Evolutionary conservation across 2,329 filamentous ascomycete species (phyloP), one percentile per base, ranked within the genome.

Genomic region (Metarhizium brunneum): DNA sequence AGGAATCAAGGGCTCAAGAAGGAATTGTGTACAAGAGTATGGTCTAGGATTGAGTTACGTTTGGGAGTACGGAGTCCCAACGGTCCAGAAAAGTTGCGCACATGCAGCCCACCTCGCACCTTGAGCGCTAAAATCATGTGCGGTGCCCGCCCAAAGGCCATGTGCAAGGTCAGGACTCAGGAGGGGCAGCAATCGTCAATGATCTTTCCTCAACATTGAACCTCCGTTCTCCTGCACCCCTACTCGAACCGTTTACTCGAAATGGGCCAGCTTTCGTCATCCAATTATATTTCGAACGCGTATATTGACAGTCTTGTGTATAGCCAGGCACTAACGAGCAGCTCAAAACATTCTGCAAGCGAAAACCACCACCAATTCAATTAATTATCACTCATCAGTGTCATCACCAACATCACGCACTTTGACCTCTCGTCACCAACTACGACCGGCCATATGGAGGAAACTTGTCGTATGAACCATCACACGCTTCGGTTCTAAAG

Each of bases 401-500:
- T 25, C 25, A 25, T 25, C 32, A 35, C 32, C 32, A 7, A 11
- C 32, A 11, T 35, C 32, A 35, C 32, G 32, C 32, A 35, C 32
- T 11, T 11, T 35, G 2, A 11, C 6, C 32, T 6, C 42, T 45
- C 42, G 13, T 14, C 38, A 10, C 20, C 42, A 45, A 10, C 47
- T 53, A 54, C 42, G 56, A 13, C 35, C 38, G 54, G 29, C 56
- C 56, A 18, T 58, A 58, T 10, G 56, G 40, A 8, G 56, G 56
- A 32, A 58, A 58, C 49, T 56, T 58, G n/a, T 38, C 54, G 36
- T 56, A 58, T 6, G 56, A 58, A 25, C 54, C 54, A 25, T 58
- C 56, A 50, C 56, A 58, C 4, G 56, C 56, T 50, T 58, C 56
- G 32, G 56, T 58, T 42, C 56, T 51, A 18, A 58, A 58, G 45